phyloP scores from a whole-genome alignment of 306 rosid genomes.

The Begonia loranthoides region DNA sequence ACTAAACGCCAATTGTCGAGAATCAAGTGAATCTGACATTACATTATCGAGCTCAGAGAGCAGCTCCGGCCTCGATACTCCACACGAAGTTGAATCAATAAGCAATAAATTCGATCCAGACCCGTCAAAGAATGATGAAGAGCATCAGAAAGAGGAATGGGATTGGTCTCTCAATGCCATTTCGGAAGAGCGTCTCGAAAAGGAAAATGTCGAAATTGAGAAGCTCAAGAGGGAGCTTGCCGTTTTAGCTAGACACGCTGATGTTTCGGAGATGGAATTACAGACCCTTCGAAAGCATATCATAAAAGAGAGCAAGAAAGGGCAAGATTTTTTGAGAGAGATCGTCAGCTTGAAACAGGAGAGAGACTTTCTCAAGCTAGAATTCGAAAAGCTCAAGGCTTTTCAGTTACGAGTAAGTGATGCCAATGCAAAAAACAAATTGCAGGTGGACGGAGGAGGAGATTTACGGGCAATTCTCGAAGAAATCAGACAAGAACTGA shows the following conservation, averaged over 20 bases:
- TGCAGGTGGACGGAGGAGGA: slow-evolving; percentile 43
- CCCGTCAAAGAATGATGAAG: slow-evolving; percentile 19
- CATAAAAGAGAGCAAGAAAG: slow-evolving; percentile 70
- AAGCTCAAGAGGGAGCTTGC: slow-evolving; percentile 58
- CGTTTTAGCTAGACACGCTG: slow-evolving; percentile 59
- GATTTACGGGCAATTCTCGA: slow-evolving; percentile 52
- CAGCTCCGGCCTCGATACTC: slow-evolving; percentile 75
- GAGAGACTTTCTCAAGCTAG: slow-evolving; percentile 47
- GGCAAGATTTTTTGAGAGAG: slow-evolving; percentile 68
- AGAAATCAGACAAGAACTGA: slow-evolving; percentile 76
- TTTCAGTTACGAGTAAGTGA: slow-evolving; percentile 42
- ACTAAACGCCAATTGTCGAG: slow-evolving; percentile 37
- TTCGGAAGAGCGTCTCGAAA: too few relatives aligned
- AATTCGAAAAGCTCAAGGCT: slow-evolving; percentile 55
- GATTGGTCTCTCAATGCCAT: slow-evolving; percentile 3
- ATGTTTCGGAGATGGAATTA: slow-evolving; percentile 77
- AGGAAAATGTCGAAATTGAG: slow-evolving; percentile 21
- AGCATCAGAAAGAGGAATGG: slow-evolving; percentile 15
- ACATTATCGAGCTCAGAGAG: slow-evolving; percentile 88
- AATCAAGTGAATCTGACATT: slow-evolving; percentile 78
- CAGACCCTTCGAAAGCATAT: slow-evolving; percentile 88
- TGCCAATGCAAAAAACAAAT: slow-evolving; percentile 39
- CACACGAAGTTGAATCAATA: slow-evolving; percentile 33
- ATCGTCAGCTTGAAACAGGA: slow-evolving; percentile 61
- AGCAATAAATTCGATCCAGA: slow-evolving; percentile 27